A percentile compares a stretch with the other conserved stretches of the same genome.
Conservation (phyloP, 2,329 filamentous ascomycete species). For the Xylariaceae sp. region DNA sequence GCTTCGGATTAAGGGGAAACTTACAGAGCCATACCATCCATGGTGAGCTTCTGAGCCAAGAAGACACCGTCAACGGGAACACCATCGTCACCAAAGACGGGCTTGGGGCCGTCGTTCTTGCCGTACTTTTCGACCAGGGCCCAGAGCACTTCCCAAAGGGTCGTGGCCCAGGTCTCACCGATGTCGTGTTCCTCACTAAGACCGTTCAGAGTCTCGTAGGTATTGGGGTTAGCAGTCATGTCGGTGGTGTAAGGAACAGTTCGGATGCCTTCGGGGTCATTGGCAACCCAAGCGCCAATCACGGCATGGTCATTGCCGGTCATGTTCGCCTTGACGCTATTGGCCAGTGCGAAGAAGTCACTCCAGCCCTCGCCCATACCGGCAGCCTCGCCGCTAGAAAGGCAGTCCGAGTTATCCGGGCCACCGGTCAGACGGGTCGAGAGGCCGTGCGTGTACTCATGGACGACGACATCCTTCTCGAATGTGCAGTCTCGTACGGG, state of each 20-base stretch:
- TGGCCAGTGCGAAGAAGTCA: constrained; percentile 48
- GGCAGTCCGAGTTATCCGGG: constrained; percentile 49
- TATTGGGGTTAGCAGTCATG: constrained; percentile 43
- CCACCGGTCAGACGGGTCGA: constrained; percentile 59
- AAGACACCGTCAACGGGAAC: constrained; percentile 47
- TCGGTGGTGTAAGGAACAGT: constrained; percentile 45
- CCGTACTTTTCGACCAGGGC: constrained; percentile 50
- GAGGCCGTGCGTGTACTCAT: constrained; percentile 56
- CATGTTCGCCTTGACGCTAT: constrained; percentile 43
- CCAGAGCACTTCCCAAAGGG: constrained; percentile 51
- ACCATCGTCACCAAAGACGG: constrained; percentile 36
- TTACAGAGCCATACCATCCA: constrained; percentile 47
- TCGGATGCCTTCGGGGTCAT: constrained; percentile 39
- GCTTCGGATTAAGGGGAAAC: constrained; percentile 4
- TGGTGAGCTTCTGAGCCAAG: constrained; percentile 46
- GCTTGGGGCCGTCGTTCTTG: constrained; percentile 39
- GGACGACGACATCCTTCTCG: constrained; percentile 59
- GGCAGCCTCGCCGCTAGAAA: constrained; percentile 39
- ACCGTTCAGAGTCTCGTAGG: constrained; percentile 39
- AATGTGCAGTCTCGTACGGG: constrained; percentile 54
- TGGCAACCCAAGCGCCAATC: constrained; percentile 45
- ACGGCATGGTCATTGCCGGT: constrained; percentile 43
- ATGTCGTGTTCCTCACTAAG: constrained; percentile 41
- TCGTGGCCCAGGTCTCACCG: constrained; percentile 48
- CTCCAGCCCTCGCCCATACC: constrained; percentile 52